Percentiles rank a stretch among this genome's conserved stretches.
Conservation (phyloP, 2,329 filamentous ascomycete species). For the Ophiostoma montium region DNA sequence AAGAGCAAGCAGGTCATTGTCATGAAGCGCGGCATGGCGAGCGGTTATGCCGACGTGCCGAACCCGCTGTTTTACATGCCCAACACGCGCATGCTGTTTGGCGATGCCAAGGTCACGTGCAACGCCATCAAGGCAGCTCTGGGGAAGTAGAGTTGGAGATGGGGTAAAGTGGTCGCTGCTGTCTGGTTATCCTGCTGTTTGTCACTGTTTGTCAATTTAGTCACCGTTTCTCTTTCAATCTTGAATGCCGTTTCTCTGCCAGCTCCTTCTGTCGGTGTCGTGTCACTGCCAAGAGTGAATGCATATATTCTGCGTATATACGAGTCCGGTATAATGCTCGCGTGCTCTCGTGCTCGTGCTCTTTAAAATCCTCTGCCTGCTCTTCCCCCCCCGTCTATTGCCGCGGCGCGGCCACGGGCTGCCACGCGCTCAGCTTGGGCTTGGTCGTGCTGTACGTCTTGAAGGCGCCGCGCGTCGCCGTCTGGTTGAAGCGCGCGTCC, state of each 20-base stretch:
- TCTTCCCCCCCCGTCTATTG: conserved; percentile 7
- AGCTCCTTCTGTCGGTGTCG: no score
- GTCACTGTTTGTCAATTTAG: neutral
- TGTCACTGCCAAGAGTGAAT: no score
- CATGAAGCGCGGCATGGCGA: conserved; percentile 85
- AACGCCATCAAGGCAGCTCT: conserved; percentile 32
- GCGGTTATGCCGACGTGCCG: conserved; percentile 78
- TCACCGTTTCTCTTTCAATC: no score
- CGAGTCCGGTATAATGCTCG: neutral
- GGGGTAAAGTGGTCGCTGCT: no score
- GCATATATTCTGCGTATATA: no score
- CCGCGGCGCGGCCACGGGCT: conserved; percentile 20
- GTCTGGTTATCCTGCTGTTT: neutral
- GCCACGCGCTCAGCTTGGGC: conserved; percentile 23
- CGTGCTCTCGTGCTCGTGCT: neutral
- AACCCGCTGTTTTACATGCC: conserved; percentile 94
- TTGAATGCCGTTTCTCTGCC: no score
- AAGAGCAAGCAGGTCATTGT: conserved; percentile 88
- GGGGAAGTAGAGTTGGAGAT: neutral
- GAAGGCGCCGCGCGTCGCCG: conserved; percentile 63
- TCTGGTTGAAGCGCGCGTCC: conserved; percentile 59
- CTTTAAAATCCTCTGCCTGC: neutral
- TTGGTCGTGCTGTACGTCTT: conserved; percentile 78
- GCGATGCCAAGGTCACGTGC: conserved; percentile 72
- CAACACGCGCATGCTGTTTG: conserved; percentile 81